Evolutionary conservation across 2,329 filamentous ascomycete species (phyloP).

Genomic region (Phialophora tarda): DNA sequence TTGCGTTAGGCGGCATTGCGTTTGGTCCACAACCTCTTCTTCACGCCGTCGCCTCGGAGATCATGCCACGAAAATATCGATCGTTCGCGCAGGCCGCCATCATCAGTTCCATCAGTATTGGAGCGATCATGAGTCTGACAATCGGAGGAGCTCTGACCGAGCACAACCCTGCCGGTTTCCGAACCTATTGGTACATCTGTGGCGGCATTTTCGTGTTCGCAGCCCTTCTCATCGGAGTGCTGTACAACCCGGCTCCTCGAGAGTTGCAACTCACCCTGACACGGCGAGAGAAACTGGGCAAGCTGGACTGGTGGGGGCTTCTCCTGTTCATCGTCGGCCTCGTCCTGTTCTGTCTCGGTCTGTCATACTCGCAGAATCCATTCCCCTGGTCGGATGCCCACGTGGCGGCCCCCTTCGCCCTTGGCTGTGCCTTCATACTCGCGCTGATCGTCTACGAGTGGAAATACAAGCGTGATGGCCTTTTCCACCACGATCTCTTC

Average conservation of each 20-base stretch:
- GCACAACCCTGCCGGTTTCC: conserved; percentile 18
- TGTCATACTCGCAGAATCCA: conserved; percentile 52
- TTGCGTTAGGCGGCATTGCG: conserved; percentile 9
- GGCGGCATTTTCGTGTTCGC: conserved; percentile 16
- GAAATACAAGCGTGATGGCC: conserved; percentile 58
- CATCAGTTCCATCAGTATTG: conserved; percentile 16
- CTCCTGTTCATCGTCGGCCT: conserved; percentile 18
- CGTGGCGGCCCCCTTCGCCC: conserved; percentile 57
- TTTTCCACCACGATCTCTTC: conserved; percentile 57
- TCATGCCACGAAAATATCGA: conserved; percentile 25
- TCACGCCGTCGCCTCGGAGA: conserved; percentile 24
- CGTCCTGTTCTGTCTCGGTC: conserved; percentile 58
- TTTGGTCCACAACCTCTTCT: conserved; percentile 16
- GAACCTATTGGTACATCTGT: conserved; percentile 25
- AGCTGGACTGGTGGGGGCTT: conserved; percentile 27
- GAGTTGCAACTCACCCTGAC: conserved; percentile 17
- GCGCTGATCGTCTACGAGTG: conserved; percentile 60
- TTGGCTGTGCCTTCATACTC: conserved; percentile 52
- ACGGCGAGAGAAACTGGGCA: conserved; percentile 11
- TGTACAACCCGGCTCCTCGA: conserved; percentile 23
- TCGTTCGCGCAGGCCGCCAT: conserved; percentile 17
- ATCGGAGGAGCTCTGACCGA: conserved; percentile 15
- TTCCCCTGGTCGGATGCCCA: conserved; percentile 63
- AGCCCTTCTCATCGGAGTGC: conserved; percentile 3
- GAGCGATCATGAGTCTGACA: conserved; percentile 12